Percentiles rank a stretch among this genome's conserved stretches.
phyloP scores from a whole-genome alignment of 1,139 yeast species.

The Waltiozyma solani region DNA sequence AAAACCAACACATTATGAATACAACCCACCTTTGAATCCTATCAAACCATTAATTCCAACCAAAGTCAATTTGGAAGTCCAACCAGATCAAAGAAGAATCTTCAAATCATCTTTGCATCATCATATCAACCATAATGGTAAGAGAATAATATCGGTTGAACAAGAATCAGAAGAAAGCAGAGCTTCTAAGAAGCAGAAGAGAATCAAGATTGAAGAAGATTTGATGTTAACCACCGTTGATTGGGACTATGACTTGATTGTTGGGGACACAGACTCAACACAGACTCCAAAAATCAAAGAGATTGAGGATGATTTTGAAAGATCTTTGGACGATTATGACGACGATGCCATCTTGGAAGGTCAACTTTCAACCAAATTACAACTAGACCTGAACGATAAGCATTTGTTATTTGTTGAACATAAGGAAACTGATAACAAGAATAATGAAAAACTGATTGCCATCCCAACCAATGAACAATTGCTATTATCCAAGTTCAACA shows the following conservation, averaged over 20 bases:
- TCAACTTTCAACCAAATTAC: slow-evolving; percentile 37
- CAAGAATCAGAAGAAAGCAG: slow-evolving; percentile 5
- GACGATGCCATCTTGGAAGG: slow-evolving; percentile 83
- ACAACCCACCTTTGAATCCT: slow-evolving; percentile 38
- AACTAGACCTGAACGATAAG: slow-evolving; percentile 83
- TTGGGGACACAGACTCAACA: slow-evolving; percentile 31
- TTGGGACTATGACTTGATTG: slow-evolving; percentile 68
- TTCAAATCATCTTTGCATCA: slow-evolving; percentile 26
- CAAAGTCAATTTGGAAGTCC: slow-evolving; percentile 38
- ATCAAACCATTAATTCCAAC: slow-evolving; percentile 58
- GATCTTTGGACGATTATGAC: slow-evolving; percentile 32
- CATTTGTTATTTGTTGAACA: slow-evolving; percentile 56
- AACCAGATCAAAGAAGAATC: slow-evolving; percentile 33
- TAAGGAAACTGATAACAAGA: slow-evolving; percentile 14
- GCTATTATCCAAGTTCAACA: slow-evolving; percentile 51
- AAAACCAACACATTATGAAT: slow-evolving; percentile 42
- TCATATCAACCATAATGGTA: slow-evolving; percentile 4
- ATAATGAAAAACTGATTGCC: slow-evolving; percentile 22
- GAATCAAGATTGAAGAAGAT: slow-evolving; percentile 34
- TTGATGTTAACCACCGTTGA: slow-evolving; percentile 67
- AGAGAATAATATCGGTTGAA: slow-evolving; percentile 11
- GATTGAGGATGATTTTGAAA: background rate
- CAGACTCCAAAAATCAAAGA: background rate
- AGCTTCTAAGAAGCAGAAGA: slow-evolving; percentile 7
- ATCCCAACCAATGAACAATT: slow-evolving; percentile 41